Evolutionary conservation across 176 grass and related monocot species (phyloP), one percentile per base, ranked within the genome.

Genomic region (Oryza glumipatula): DNA sequence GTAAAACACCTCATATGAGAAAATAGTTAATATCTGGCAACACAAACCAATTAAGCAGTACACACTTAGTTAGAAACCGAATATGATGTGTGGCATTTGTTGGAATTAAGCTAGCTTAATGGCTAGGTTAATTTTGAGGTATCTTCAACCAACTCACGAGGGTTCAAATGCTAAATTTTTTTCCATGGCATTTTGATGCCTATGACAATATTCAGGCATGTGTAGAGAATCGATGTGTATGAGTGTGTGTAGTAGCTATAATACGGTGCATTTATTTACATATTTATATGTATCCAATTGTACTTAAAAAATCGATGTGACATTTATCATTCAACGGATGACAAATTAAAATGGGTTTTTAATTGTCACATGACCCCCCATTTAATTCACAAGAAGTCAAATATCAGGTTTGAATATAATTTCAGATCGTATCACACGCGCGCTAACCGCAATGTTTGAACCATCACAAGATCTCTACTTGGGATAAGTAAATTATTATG

Each of bases 401-500:
- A 60, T 80, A 0, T 30, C 5, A 80, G 32, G 23, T 79, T 6
- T 9, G 1, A 72, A 54, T 56, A 32, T 72, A 86, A 66, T 72
- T 71, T 30, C 4, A 78, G 68, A 84, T 68, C 21, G 44, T 41
- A 41, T 8, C 64, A 69, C 51, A 54, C 14, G 51, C 51, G 51
- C 63, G 79, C 68, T 67, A 87, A 89, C 36, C 38, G 11, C 45
- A 4, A 85, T n/a, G 78, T 88, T 88, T 72, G 84, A 90, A 90
- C 52, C 48, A 74, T 78, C 11, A n/a, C 39, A 38, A 80, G 64
- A 70, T 85, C 77, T 73, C 12, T 68, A 43, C 67, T 81, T 35
- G 71, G 85, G 82, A 82, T 35, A 24, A 22, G 67, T 76, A 91
- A 91, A 91, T n/a, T 77, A 91, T 80, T 23, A 63, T 63, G n/a